phyloP scores from a whole-genome alignment of 2,329 filamentous ascomycete genomes.

The Fusarium scirpi region DNA sequence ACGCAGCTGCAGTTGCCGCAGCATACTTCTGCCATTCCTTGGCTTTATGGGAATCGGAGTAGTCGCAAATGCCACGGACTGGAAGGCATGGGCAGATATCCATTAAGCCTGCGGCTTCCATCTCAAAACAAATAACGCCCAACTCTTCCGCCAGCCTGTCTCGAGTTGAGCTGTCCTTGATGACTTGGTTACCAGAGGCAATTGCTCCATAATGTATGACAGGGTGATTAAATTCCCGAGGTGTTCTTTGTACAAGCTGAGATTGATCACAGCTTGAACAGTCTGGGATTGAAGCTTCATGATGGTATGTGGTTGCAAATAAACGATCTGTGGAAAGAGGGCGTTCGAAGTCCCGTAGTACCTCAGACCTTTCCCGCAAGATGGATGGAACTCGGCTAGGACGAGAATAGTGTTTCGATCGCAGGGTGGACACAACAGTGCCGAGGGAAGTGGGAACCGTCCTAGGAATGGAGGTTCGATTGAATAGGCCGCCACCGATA shows the following conservation, averaged over 20 bases:
- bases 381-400: rapidly evolving
- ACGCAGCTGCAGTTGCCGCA: neutral
- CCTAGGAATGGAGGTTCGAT: rapidly evolving
- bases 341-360: rapidly evolving
- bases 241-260: rapidly evolving
- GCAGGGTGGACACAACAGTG: neutral
- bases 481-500: rapidly evolving
- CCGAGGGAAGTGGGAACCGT: neutral
- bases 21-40: slow-evolving; percentile 11
- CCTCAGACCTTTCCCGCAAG: rapidly evolving
- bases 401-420: rapidly evolving
- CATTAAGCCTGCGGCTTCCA: slow-evolving; percentile 49
- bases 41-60: slow-evolving; percentile 38
- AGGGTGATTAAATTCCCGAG: neutral
- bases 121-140: slow-evolving; percentile 47
- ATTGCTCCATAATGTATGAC: slow-evolving; percentile 28
- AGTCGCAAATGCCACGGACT: slow-evolving; percentile 57
- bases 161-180: slow-evolving; percentile 50
- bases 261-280: slow-evolving; percentile 4
- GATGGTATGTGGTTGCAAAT: rapidly evolving
- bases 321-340: neutral
- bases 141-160: slow-evolving; percentile 45
- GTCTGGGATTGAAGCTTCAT: rapidly evolving
- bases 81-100: slow-evolving; percentile 51
- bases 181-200: slow-evolving; percentile 52